Conservation (phyloP, 2,329 filamentous ascomycete genomes). For the Drechslerella dactyloides region DNA sequence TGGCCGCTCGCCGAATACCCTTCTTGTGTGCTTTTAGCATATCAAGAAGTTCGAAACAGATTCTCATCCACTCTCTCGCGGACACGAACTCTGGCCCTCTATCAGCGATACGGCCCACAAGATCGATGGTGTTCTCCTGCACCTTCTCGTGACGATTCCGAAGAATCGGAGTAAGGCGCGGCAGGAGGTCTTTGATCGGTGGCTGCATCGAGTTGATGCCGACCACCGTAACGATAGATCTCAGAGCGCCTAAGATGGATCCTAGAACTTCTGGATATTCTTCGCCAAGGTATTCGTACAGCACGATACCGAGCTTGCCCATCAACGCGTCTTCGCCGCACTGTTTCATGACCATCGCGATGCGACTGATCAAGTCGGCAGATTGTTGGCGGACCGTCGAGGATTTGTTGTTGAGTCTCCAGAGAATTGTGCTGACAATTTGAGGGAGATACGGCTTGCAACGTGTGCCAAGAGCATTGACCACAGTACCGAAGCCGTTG, state of each 20-base stretch:
- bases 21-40: slow-evolving; percentile 99
- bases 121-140: slow-evolving; percentile 97
- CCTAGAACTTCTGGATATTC: slow-evolving; percentile 98
- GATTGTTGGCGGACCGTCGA: slow-evolving; percentile 96
- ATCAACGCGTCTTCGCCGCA: slow-evolving; percentile 95
- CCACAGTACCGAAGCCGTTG: slow-evolving; percentile 96
- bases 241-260: slow-evolving; percentile 90
- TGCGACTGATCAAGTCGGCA: slow-evolving; percentile 92
- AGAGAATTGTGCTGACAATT: slow-evolving; percentile 95
- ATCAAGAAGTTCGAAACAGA: slow-evolving; percentile 97
- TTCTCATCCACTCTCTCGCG: slow-evolving; percentile 98
- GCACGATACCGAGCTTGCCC: slow-evolving; percentile 89
- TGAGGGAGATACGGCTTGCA: slow-evolving; percentile 97
- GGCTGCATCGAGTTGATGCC: slow-evolving; percentile 98
- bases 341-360: slow-evolving; percentile 98
- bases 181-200: slow-evolving; percentile 92
- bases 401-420: slow-evolving; percentile 96
- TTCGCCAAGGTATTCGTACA: slow-evolving; percentile 98
- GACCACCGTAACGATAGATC: slow-evolving; percentile 96
- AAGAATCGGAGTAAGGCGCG: slow-evolving; percentile 94
- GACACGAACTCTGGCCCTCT: slow-evolving; percentile 96
- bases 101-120: slow-evolving; percentile 96
- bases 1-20: slow-evolving; percentile 94
- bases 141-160: slow-evolving; percentile 99
- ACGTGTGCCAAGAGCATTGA: slow-evolving; percentile 89